Evolutionary conservation across 768 basidiomycete genomes (phyloP).

Genomic region (Hygrocybe punicea): DNA sequence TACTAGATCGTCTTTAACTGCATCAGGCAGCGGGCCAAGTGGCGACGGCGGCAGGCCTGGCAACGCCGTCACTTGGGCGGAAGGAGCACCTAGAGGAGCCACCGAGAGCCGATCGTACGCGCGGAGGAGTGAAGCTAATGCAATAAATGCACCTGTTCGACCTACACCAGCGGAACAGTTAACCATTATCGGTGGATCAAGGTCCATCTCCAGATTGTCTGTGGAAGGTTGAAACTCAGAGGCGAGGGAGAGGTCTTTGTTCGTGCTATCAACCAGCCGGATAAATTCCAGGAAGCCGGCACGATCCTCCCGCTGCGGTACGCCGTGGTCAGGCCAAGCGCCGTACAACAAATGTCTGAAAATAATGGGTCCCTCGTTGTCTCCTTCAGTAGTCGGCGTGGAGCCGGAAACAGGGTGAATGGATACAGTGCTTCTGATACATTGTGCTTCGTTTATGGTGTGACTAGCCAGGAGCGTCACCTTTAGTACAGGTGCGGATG

Average conservation of each 20-base stretch:
- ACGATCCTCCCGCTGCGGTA: slow-evolving; percentile 62
- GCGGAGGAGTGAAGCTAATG: slow-evolving; percentile 74
- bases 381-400: slow-evolving; percentile 8
- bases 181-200: slow-evolving; percentile 75
- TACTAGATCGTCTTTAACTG: slow-evolving; percentile 53
- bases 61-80: background rate
- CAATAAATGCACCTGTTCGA: slow-evolving; percentile 83
- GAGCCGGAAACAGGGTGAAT: slow-evolving; percentile 37
- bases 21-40: slow-evolving; percentile 54
- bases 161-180: slow-evolving; percentile 88
- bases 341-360: slow-evolving; percentile 72
- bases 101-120: slow-evolving; percentile 47
- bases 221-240: slow-evolving; percentile 18
- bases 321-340: slow-evolving; percentile 83
- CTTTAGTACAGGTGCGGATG: slow-evolving; percentile 43
- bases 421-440: slow-evolving; percentile 59
- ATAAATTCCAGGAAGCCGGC: slow-evolving; percentile 60
- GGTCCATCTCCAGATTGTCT: slow-evolving; percentile 34
- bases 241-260: slow-evolving; percentile 44
- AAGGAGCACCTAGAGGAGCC: slow-evolving; percentile 27
- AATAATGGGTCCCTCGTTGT: slow-evolving; percentile 36
- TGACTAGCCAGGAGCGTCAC: slow-evolving; percentile 54
- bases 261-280: slow-evolving; percentile 59
- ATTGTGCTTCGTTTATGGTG: slow-evolving; percentile 53
- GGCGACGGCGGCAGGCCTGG: slow-evolving; percentile 43